Conservation (phyloP, 345 rosid species). For the Eucalyptus guilfoylei region DNA sequence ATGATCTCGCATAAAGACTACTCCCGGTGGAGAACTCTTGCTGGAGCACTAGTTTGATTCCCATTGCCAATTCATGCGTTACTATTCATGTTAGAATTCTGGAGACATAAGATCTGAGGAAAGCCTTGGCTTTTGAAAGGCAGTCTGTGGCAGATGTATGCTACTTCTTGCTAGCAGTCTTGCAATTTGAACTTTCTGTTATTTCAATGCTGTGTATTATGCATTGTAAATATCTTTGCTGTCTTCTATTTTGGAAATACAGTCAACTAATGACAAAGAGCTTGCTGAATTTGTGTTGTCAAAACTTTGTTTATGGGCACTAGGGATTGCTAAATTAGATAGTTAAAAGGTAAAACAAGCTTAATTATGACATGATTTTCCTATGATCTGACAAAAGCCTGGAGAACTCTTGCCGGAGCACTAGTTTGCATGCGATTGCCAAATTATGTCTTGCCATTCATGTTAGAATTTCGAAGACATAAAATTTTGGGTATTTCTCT, state of each 20-base stretch:
- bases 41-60: not conserved
- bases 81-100: not conserved
- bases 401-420: not conserved
- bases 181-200: not conserved
- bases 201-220: not conserved
- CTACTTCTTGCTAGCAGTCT: not conserved
- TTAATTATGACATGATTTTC: not conserved
- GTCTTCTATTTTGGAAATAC: not conserved
- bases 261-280: not conserved
- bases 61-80: not conserved
- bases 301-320: not conserved
- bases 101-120: not conserved
- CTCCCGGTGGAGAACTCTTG: not conserved
- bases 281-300: not conserved
- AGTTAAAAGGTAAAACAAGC: not conserved
- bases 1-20: not conserved
- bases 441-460: not conserved
- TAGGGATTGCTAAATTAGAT: not conserved
- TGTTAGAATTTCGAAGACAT: not conserved
- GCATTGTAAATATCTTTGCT: not conserved
- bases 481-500: not conserved
- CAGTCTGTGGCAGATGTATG: slow-evolving; percentile 63
- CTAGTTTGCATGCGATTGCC: not conserved
- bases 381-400: not conserved
- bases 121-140: slow-evolving; percentile 43